Evolutionary conservation across 73 alveolate species (phyloP).

Genomic region (Stentor roeselii): DNA sequence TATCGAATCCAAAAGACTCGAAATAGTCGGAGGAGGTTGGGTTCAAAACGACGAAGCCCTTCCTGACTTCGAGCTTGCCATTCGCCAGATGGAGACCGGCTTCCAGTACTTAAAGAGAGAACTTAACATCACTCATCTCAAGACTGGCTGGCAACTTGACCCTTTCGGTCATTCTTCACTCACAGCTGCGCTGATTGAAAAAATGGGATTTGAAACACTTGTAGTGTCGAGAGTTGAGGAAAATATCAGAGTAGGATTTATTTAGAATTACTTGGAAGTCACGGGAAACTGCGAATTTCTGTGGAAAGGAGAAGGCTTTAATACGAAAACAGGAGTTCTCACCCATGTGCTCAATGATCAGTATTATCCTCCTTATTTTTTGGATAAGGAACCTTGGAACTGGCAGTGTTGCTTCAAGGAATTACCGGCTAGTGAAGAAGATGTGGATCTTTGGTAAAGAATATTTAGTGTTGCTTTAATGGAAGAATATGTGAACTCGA

Average conservation of each 20-base stretch:
- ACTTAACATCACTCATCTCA: slow-evolving; percentile 60
- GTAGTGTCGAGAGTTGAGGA: slow-evolving; percentile 83
- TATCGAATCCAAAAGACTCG: slow-evolving; percentile 41
- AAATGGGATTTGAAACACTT: slow-evolving; percentile 90
- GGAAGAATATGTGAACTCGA: neutral
- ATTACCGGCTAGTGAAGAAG: slow-evolving; percentile 1
- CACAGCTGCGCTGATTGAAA: slow-evolving; percentile 69
- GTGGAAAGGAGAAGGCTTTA: slow-evolving; percentile 67
- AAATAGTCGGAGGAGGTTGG: slow-evolving; percentile 91
- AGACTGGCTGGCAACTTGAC: slow-evolving; percentile 88
- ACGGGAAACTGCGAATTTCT: slow-evolving; percentile 72
- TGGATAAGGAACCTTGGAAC: neutral
- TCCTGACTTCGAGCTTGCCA: slow-evolving; percentile 75
- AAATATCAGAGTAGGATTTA: slow-evolving; percentile 58
- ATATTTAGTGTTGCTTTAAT: neutral
- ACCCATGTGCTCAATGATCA: slow-evolving; percentile 45
- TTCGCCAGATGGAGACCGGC: slow-evolving; percentile 80
- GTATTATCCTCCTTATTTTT: slow-evolving; percentile 39
- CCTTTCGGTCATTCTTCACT: slow-evolving; percentile 90
- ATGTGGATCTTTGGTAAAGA: neutral
- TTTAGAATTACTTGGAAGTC: slow-evolving; percentile 43
- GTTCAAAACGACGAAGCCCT: slow-evolving; percentile 91
- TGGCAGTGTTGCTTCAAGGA: neutral
- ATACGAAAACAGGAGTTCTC: slow-evolving; percentile 33
- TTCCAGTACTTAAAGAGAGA: slow-evolving; percentile 64